These are phyloP conservation scores for Tylopilus sp. DNA, from an alignment of 1,284 basidiomycete genomes.

Conservation along the genomic window DNA sequence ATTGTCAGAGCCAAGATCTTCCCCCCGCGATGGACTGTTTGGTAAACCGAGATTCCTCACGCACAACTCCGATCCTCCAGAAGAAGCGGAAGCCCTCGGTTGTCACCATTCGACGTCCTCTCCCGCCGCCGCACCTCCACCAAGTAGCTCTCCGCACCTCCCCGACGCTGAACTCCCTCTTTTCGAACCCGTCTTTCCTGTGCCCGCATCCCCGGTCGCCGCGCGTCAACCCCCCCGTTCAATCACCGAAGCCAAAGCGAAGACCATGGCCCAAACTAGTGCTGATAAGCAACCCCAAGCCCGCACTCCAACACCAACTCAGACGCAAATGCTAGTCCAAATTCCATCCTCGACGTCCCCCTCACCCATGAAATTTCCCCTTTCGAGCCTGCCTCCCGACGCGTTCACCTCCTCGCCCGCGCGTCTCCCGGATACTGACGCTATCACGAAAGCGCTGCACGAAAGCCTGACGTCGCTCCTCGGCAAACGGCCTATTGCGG, in stretches of 20 bases:
- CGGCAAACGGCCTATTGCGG: conserved; percentile 55
- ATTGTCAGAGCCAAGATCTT: neutral
- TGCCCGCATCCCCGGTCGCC: neutral
- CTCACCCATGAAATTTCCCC: conserved; percentile 50
- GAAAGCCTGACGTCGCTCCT: conserved; percentile 62
- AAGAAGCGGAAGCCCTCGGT: neutral
- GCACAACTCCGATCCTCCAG: conserved; percentile 19
- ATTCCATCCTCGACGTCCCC: conserved; percentile 62
- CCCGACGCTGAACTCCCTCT: conserved; percentile 4
- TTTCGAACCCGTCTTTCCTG: neutral
- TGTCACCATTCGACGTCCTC: conserved; percentile 10
- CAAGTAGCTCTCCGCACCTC: conserved; percentile 29
- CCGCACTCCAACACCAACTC: conserved; percentile 9
- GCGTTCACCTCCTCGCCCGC: conserved; percentile 24
- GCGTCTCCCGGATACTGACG: conserved; percentile 21
- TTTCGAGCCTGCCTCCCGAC: conserved; percentile 18
- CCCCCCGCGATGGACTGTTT: conserved; percentile 10
- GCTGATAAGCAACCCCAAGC: neutral
- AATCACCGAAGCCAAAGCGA: neutral
- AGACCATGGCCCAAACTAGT: neutral
- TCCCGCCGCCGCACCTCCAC: conserved; percentile 22
- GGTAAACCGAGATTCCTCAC: conserved; percentile 21
- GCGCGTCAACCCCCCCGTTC: neutral
- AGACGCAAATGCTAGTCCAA: conserved; percentile 22
- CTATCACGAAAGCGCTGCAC: conserved; percentile 43